A percentile compares a stretch with the other conserved stretches of the same genome.
Conservation (phyloP, 345 rosid genomes). For the Eucalyptus shirleyi region DNA sequence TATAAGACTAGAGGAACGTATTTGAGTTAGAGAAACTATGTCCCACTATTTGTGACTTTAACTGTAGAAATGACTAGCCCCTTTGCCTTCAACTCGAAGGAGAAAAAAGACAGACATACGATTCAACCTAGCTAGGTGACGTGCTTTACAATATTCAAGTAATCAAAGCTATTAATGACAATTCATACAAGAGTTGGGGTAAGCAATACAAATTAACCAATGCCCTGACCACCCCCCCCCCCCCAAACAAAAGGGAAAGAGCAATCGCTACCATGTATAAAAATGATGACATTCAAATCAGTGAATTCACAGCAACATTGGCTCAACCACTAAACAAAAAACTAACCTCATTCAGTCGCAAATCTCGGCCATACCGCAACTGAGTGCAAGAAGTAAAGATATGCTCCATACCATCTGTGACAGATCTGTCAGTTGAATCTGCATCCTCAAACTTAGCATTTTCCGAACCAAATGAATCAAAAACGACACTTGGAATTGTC, state of each 20-base stretch:
- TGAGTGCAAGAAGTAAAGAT: constrained; percentile 77
- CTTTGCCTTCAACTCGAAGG: neutral
- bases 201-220: neutral
- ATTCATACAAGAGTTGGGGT: neutral
- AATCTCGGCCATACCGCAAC: constrained; percentile 86
- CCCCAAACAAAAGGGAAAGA: neutral
- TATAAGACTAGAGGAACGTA: neutral
- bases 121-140: neutral
- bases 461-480: constrained; percentile 57
- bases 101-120: neutral
- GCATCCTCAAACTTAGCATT: constrained; percentile 67
- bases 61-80: neutral
- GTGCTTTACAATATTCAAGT: neutral
- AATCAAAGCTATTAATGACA: neutral
- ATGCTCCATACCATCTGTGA: constrained; percentile 97
- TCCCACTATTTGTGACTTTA: neutral
- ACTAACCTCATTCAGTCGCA: constrained; percentile 88
- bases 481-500: constrained; percentile 63
- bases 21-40: neutral
- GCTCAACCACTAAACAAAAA: neutral
- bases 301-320: neutral
- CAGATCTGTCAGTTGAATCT: constrained; percentile 63
- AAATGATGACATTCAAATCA: neutral
- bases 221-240: neutral
- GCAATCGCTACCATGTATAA: neutral